A percentile compares a stretch with the other conserved stretches of the same genome.
phyloP scores from a whole-genome alignment of 495 filamentous ascomycete species.

The Cladorrhinum samala region DNA sequence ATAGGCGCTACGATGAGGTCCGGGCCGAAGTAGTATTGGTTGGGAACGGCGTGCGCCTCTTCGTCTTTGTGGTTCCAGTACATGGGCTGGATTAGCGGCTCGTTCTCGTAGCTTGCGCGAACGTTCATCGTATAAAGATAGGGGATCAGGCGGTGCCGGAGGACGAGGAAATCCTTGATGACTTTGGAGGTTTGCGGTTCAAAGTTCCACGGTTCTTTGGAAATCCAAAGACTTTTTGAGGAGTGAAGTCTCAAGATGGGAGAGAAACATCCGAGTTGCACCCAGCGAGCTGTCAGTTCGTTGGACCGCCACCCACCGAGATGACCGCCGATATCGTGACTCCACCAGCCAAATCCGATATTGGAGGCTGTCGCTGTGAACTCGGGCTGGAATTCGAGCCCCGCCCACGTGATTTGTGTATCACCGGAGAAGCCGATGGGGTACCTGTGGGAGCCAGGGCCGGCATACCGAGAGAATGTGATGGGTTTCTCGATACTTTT shows the following conservation, averaged over 20 bases:
- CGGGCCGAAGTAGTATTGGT: constrained; percentile 50
- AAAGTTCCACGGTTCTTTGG: constrained; percentile 55
- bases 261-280: constrained; percentile 52
- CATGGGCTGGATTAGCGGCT: constrained; percentile 51
- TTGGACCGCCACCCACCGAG: constrained; percentile 44
- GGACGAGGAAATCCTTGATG: constrained; percentile 42
- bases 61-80: constrained; percentile 51
- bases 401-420: constrained; percentile 49
- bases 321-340: constrained; percentile 58
- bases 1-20: constrained; percentile 50
- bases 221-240: constrained; percentile 43
- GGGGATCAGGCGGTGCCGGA: constrained; percentile 50
- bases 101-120: constrained; percentile 31
- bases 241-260: constrained; percentile 55
- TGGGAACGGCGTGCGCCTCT: constrained; percentile 45
- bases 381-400: constrained; percentile 54
- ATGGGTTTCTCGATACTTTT: constrained; percentile 22
- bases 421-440: constrained; percentile 59
- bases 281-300: constrained; percentile 51
- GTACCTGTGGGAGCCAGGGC: constrained; percentile 54
- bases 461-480: constrained; percentile 51
- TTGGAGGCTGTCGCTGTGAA: constrained; percentile 58
- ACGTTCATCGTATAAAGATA: constrained; percentile 55
- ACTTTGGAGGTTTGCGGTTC: constrained; percentile 29
- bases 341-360: constrained; percentile 62